Conservation (phyloP, 257 asterid species). For the Marsdenia floribunda region DNA sequence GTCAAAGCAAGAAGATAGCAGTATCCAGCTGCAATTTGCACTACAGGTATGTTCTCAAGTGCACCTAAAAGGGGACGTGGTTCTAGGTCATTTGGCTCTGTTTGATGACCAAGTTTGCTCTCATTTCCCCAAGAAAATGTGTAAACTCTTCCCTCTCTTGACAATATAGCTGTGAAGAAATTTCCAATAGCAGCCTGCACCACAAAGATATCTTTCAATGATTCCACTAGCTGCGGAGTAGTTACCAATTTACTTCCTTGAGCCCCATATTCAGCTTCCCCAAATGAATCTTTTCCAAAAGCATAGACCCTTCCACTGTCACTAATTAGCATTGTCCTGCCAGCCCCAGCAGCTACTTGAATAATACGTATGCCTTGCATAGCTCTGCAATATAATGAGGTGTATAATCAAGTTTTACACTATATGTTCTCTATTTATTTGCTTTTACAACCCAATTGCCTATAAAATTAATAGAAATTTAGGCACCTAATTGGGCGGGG, state of each 20-base stretch:
- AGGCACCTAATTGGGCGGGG: slow-evolving; percentile 75
- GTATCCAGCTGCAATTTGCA: slow-evolving; percentile 98
- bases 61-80: slow-evolving; percentile 82
- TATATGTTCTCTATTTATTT: slow-evolving; percentile 6
- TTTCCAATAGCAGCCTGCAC: slow-evolving; percentile 98
- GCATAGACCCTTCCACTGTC: slow-evolving; percentile 84
- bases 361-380: slow-evolving; percentile 82
- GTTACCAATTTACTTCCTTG: slow-evolving; percentile 65
- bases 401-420: slow-evolving; percentile 16
- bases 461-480: slow-evolving; percentile 12
- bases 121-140: slow-evolving; percentile 98
- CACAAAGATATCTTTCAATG: slow-evolving; percentile 83
- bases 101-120: slow-evolving; percentile 84
- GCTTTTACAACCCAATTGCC: slow-evolving; percentile 1
- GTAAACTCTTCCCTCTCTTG: slow-evolving; percentile 90
- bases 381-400: slow-evolving; percentile 56
- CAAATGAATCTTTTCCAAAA: slow-evolving; percentile 85
- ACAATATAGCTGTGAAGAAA: slow-evolving; percentile 91
- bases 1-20: slow-evolving; percentile 98
- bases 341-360: slow-evolving; percentile 94
- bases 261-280: slow-evolving; percentile 76
- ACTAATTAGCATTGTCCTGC: slow-evolving; percentile 82
- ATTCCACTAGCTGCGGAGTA: slow-evolving; percentile 77
- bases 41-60: slow-evolving; percentile 79
- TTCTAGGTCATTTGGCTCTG: slow-evolving; percentile 69